Percentiles rank a stretch among this genome's conserved stretches.
Conservation (phyloP, 208 protist species). For the Leptomonas pyrrhocoris region DNA sequence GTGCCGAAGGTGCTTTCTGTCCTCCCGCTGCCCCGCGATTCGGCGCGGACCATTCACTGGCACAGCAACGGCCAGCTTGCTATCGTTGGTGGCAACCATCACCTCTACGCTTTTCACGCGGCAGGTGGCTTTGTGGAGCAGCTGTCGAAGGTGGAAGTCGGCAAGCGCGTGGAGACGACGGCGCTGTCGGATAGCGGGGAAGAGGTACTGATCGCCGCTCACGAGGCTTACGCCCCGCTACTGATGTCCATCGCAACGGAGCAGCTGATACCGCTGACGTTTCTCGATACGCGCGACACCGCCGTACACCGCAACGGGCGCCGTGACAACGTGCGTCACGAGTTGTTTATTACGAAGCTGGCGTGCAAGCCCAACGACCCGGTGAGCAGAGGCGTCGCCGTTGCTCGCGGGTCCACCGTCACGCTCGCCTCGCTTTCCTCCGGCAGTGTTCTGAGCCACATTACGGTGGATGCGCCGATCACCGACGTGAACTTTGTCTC, state of each 20-base stretch:
- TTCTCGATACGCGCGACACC: conserved; percentile 70
- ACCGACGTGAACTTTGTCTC: conserved; percentile 58
- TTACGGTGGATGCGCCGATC: conserved; percentile 56
- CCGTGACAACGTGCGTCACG: conserved; percentile 58
- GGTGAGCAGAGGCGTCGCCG: conserved; percentile 38
- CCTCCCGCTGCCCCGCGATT: conserved; percentile 72
- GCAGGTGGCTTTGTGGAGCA: conserved; percentile 83
- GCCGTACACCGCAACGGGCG: conserved; percentile 69
- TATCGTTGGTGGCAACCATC: conserved; percentile 73
- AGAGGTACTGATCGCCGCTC: conserved; percentile 64
- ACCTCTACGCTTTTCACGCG: conserved; percentile 86
- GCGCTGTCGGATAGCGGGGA: conserved; percentile 69
- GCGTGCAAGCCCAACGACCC: conserved; percentile 28
- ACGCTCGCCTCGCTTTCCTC: conserved; percentile 69
- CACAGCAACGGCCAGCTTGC: conserved; percentile 82
- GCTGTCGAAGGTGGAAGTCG: conserved; percentile 69
- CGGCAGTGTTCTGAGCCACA: conserved; percentile 59
- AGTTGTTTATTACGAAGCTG: conserved; percentile 63
- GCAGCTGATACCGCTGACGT: conserved; percentile 63
- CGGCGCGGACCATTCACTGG: conserved; percentile 76
- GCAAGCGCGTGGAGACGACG: conserved; percentile 48
- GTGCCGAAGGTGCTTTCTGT: conserved; percentile 68
- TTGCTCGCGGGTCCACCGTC: conserved; percentile 63
- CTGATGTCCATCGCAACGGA: conserved; percentile 68
- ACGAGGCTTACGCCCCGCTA: conserved; percentile 63